Evolutionary conservation across 345 rosid genomes (phyloP), one percentile per base, ranked within the genome.

Genomic region (Dovyalis caffra): DNA sequence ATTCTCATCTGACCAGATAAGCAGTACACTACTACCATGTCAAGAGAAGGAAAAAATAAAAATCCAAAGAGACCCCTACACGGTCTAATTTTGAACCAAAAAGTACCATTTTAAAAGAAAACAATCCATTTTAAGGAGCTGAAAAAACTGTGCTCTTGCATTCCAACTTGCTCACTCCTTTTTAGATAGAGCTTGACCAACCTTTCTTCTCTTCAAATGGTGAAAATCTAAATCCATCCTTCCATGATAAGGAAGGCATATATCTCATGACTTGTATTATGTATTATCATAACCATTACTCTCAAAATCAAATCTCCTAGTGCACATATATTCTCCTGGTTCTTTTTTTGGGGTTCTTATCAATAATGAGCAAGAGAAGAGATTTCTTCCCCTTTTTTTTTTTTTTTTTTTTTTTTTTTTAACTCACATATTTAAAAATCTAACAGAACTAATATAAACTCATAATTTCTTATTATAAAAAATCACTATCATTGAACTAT

Each of bases 151-250:
- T 16, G 11, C 40, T 11, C 68, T 74, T 69, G 62, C 34, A 40
- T 76, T 56, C 74, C 71, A 66, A 67, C 80, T 76, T 58, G 77
- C 64, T 51, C 83, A 69, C 77, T 15, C 72, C 77, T 84, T 81
- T 84, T 72, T 23, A 78, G 70, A 60, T 18, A 71, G 35, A 60
- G 32, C 76, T 76, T 80, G 78, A 73, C 80, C 68, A 16, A 40
- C 43, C 78, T 29, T 74, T 80, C 34, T 45, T 32, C 53, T 49
- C 77, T 73, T 61, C 63, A 77, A 79, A 74, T 76, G 79, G 81
- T 64, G 43, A 38, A 37, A 10, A 6, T 10, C 8, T 10, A 38
- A 38, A 38, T 6, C 43, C 43, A 6, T 6, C 43, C 43, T 38
- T 8, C 14, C 43, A 38, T 38, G 43, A 38, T 10, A 1, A 38